Evolutionary conservation across 495 filamentous ascomycete genomes (phyloP), one percentile per base, ranked within the genome.

Genomic region (Penicillium mononematosum): DNA sequence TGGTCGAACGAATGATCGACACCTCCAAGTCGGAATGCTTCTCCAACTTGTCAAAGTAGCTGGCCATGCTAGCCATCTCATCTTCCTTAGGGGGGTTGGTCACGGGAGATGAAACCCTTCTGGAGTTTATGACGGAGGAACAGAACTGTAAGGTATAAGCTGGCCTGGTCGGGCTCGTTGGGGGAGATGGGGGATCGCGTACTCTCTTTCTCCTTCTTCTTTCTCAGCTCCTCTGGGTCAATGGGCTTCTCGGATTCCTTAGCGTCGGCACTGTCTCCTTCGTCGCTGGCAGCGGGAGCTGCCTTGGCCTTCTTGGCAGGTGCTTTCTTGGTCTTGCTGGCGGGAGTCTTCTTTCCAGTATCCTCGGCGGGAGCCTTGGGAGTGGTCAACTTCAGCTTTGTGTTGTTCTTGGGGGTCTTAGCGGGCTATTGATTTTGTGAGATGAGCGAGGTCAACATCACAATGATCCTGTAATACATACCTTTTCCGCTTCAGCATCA

Each of bases 91-190:
- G 92, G 92, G 22, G 84, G 81, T 50, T 85, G 81, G 56, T 96
- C 91, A 17, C 88, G 81, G 16, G 87, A 88, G 19, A 97, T 83
- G 61, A 97, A 89, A 0, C 90, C 92, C 67, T 92, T 92, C 68
- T 97, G 92, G 20, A 97, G 85, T 68, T 88, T 87, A 75, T 97
- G 91, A 49, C 92, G 87, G 41, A 93, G 79, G 74, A 90, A 96
- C 5, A 96, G 75, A 20, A 96, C 89, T 78, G 42, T 43, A 39
- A 55, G 43, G 43, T 46, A 46, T 55, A 45, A 55, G 53, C 22
- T 32, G 36, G 46, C 53, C 44, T 20, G 14, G 9, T 46, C 42
- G 22, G 31, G 9, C 36, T 34, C n/a, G n/a, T 17, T 17, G 17
- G 38, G 39, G 16, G 25, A 20, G 31, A 19, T 20, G 22, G 55